These are phyloP conservation scores for Fusarium nurragi DNA, from an alignment of 2,329 filamentous ascomycete genomes.

Conservation along the genomic window DNA sequence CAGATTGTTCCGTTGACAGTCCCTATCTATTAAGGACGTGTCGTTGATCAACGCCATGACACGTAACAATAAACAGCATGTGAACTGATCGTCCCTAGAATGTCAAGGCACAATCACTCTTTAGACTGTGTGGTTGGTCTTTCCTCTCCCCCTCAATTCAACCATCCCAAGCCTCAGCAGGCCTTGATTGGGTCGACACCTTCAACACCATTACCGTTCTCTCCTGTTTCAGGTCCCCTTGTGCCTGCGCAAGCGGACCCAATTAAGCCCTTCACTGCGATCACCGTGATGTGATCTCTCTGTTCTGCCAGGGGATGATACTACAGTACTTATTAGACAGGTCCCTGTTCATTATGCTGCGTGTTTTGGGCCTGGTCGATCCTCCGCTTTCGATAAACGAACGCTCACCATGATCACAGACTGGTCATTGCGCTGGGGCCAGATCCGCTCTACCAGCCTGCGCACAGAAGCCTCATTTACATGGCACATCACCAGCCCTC, in stretches of 20 bases:
- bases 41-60: not conserved
- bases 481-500: conserved; percentile 14
- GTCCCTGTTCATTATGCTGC: conserved; percentile 24
- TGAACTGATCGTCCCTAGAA: not conserved
- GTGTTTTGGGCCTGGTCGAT: conserved; percentile 31
- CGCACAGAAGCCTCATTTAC: conserved; percentile 35
- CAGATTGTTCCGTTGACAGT: not conserved
- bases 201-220: conserved; percentile 23
- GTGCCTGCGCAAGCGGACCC: conserved; percentile 34
- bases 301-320: not conserved
- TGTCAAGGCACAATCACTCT: not conserved
- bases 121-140: conserved; percentile 20
- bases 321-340: too few species aligned
- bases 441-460: conserved; percentile 4
- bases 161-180: conserved; percentile 11
- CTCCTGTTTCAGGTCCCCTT: conserved; percentile 41
- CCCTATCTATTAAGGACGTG: not conserved
- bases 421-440: conserved; percentile 9
- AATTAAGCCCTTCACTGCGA: conserved; percentile 4
- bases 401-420: conserved; percentile 26
- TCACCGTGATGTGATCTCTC: conserved; percentile 11
- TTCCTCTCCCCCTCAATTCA: not conserved
- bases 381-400: conserved; percentile 42
- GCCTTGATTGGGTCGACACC: conserved; percentile 27
- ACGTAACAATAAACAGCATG: not conserved